phyloP scores from a whole-genome alignment of 768 basidiomycete species.

The Amanita pseudoporphyria region DNA sequence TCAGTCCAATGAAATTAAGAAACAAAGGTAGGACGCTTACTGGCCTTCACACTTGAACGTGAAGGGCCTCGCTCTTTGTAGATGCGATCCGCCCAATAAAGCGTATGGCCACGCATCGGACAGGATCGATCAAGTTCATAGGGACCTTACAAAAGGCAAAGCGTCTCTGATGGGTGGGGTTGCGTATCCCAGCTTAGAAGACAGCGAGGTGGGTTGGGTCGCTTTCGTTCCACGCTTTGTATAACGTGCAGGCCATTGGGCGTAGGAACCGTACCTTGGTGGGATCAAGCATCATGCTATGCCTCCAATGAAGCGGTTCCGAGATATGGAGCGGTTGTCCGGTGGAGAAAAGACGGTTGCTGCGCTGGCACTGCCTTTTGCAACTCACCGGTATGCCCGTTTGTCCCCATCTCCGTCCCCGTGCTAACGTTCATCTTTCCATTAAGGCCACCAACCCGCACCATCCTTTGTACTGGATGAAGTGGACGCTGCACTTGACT shows the following conservation, averaged over 20 bases:
- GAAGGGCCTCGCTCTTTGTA: conserved; percentile 12
- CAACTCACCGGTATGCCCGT: conserved; percentile 73
- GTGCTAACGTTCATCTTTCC: background rate
- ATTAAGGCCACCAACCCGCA: conserved; percentile 79
- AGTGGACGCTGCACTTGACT: conserved; percentile 95
- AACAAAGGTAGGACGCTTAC: conserved; percentile 45
- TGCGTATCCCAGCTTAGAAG: conserved; percentile 92
- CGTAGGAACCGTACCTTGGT: conserved; percentile 24
- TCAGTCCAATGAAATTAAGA: conserved; percentile 81
- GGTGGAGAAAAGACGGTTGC: conserved; percentile 99
- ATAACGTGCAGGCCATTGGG: background rate
- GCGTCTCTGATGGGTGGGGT: conserved; percentile 92
- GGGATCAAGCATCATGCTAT: conserved; percentile 98
- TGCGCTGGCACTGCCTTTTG: conserved; percentile 91
- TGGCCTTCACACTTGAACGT: no score
- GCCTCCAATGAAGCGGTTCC: conserved; percentile 99
- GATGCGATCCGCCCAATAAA: conserved; percentile 83
- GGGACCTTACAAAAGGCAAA: conserved; percentile 94
- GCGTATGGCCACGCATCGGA: conserved; percentile 96
- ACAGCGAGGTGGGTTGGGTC: conserved; percentile 64
- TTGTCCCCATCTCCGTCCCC: background rate
- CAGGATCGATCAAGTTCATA: conserved; percentile 91
- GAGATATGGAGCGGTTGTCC: conserved; percentile 98
- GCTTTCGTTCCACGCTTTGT: background rate
- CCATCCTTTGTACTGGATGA: conserved; percentile 99